Conservation (phyloP, 192 early-diverging fungal genomes). For the Backusella tuberculispora region DNA sequence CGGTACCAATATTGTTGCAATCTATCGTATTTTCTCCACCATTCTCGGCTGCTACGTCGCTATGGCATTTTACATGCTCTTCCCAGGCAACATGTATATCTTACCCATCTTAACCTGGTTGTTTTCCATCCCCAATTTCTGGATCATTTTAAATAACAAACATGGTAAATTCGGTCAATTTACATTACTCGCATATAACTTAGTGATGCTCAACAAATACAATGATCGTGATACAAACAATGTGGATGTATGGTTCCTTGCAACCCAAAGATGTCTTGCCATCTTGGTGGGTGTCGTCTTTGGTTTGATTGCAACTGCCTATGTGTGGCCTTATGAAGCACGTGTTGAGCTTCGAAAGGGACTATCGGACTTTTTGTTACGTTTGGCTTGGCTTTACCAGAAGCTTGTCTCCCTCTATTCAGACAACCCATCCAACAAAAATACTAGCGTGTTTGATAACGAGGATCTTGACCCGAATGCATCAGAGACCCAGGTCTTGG, state of each 20-base stretch:
- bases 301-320: slow-evolving; percentile 70
- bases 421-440: slow-evolving; percentile 19
- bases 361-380: slow-evolving; percentile 70
- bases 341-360: slow-evolving; percentile 81
- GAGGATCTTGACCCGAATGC: slow-evolving; percentile 5
- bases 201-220: slow-evolving; percentile 79
- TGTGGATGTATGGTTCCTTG: slow-evolving; percentile 56
- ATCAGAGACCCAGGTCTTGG: slow-evolving; percentile 31
- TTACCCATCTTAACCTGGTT: slow-evolving; percentile 59
- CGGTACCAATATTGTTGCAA: slow-evolving; percentile 70
- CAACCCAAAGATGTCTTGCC: slow-evolving; percentile 62
- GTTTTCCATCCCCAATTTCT: slow-evolving; percentile 70
- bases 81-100: slow-evolving; percentile 47
- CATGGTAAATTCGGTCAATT: slow-evolving; percentile 81
- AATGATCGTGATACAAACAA: slow-evolving; percentile 66
- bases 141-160: slow-evolving; percentile 63
- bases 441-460: background rate
- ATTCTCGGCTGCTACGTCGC: slow-evolving; percentile 69
- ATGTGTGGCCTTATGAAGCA: slow-evolving; percentile 86
- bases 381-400: slow-evolving; percentile 73
- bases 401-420: slow-evolving; percentile 66
- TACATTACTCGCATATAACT: slow-evolving; percentile 75
- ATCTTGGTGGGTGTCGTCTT: slow-evolving; percentile 74
- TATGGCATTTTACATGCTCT: slow-evolving; percentile 59
- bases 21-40: slow-evolving; percentile 77